A percentile compares a stretch with the other conserved stretches of the same genome.
Evolutionary conservation across 306 rosid genomes (phyloP).

Genomic region (Cicer judaicum): DNA sequence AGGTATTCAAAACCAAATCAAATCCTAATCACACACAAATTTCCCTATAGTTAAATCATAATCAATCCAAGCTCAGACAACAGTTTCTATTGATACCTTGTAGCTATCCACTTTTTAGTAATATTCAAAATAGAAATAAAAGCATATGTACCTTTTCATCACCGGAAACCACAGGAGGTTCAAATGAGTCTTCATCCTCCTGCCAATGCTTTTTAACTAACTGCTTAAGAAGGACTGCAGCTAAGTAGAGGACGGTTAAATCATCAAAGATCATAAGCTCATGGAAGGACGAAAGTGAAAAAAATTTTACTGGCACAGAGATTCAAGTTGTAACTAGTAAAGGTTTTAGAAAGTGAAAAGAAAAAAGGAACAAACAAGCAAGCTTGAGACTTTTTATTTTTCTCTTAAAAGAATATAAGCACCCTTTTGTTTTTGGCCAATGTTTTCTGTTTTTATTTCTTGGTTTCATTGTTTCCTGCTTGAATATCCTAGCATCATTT

Average conservation of each 20-base stretch:
- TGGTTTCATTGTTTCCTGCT: not conserved
- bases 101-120: not conserved
- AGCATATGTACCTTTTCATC: conserved; percentile 73
- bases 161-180: conserved; percentile 76
- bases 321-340: conserved; percentile 17
- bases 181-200: conserved; percentile 85
- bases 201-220: conserved; percentile 93
- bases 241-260: conserved; percentile 82
- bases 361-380: conserved; percentile 29
- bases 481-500: no score
- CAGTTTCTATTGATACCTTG: conserved; percentile 11
- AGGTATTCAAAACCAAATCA: conserved; percentile 27
- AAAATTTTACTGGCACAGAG: conserved; percentile 23
- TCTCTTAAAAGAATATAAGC: not conserved
- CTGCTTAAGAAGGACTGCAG: conserved; percentile 97
- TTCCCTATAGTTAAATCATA: conserved; percentile 13
- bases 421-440: not conserved
- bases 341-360: conserved; percentile 3
- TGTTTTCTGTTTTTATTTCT: not conserved
- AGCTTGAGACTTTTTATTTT: conserved; percentile 25
- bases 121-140: conserved; percentile 12
- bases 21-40: conserved; percentile 1
- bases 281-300: conserved; percentile 34
- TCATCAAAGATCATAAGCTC: conserved; percentile 49
- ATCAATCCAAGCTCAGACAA: conserved; percentile 13